These are phyloP conservation scores for Suillus bovinus DNA, from an alignment of 768 basidiomycete species.

Conservation along the genomic window DNA sequence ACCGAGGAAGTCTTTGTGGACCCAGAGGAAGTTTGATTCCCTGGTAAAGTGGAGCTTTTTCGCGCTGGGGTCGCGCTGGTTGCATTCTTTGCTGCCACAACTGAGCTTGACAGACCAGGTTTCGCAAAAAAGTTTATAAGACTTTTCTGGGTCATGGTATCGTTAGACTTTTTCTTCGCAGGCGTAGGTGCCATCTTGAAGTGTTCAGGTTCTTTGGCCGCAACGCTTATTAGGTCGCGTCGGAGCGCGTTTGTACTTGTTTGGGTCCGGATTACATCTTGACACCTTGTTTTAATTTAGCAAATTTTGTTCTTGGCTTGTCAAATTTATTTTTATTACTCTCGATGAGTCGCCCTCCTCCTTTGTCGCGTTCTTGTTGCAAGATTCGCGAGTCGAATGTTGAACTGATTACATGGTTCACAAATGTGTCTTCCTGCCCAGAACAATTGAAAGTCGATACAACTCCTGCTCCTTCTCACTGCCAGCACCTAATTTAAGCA, in stretches of 20 bases:
- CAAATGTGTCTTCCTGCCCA: too few species aligned
- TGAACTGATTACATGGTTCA: too few species aligned
- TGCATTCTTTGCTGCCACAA: background rate
- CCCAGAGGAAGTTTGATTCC: background rate
- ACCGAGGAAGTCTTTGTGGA: slow-evolving; percentile 17
- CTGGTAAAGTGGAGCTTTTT: background rate
- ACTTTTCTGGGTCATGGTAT: slow-evolving; percentile 69
- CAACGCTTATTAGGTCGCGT: slow-evolving; percentile 14
- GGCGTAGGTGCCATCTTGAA: slow-evolving; percentile 12
- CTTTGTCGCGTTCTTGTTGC: too few species aligned
- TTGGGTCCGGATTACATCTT: too few species aligned
- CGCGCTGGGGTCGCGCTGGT: background rate
- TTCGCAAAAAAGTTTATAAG: slow-evolving; percentile 68
- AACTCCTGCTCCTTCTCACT: too few species aligned
- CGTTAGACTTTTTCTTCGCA: slow-evolving; percentile 41
- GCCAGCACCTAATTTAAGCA: too few species aligned
- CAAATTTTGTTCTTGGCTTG: too few species aligned
- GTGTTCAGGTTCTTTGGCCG: slow-evolving; percentile 1
- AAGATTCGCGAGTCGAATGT: too few species aligned
- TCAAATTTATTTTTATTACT: too few species aligned
- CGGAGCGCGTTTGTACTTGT: slow-evolving; percentile 21
- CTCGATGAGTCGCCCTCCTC: too few species aligned
- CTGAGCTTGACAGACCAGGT: slow-evolving; percentile 19
- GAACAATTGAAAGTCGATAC: too few species aligned
- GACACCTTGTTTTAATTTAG: too few species aligned